Evolutionary conservation across 768 basidiomycete species (phyloP).

Genomic region (Psilocybe tampanensis): DNA sequence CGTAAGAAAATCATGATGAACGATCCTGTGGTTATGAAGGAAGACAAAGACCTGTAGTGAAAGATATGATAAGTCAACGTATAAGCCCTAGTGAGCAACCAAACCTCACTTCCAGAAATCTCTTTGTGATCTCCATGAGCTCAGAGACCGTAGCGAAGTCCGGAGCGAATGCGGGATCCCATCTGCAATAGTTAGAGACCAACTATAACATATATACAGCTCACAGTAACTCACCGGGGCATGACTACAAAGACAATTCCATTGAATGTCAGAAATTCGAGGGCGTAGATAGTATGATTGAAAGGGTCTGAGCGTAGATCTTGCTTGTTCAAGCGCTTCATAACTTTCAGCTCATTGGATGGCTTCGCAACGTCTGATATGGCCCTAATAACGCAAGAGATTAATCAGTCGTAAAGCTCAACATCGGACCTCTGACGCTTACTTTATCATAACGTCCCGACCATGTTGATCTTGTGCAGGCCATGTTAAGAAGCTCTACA

Average conservation of each 20-base stretch:
- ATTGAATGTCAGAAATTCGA: background rate
- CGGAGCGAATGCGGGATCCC: background rate
- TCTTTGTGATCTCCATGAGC: conserved; percentile 1
- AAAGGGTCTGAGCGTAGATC: background rate
- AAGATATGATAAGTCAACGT: background rate
- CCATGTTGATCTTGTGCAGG: conserved; percentile 4
- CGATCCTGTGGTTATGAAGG: background rate
- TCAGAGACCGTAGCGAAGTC: conserved; percentile 3
- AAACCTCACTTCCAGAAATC: background rate
- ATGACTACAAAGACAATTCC: conserved; percentile 1
- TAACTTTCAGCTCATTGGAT: background rate
- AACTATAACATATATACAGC: too few species aligned
- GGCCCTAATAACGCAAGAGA: too few species aligned
- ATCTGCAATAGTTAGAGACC: background rate
- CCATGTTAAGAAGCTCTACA: conserved; percentile 4
- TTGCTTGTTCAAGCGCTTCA: background rate
- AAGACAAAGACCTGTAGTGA: background rate
- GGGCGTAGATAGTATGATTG: background rate
- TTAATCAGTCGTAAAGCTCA: background rate
- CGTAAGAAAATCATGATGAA: background rate
- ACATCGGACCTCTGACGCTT: background rate
- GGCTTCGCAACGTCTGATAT: background rate
- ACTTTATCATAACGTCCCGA: conserved; percentile 15
- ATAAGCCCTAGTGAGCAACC: background rate
- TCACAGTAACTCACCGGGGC: background rate